Evolutionary conservation across 2,329 filamentous ascomycete species (phyloP).

Genomic region (Davidsoniella neocaledoniae): DNA sequence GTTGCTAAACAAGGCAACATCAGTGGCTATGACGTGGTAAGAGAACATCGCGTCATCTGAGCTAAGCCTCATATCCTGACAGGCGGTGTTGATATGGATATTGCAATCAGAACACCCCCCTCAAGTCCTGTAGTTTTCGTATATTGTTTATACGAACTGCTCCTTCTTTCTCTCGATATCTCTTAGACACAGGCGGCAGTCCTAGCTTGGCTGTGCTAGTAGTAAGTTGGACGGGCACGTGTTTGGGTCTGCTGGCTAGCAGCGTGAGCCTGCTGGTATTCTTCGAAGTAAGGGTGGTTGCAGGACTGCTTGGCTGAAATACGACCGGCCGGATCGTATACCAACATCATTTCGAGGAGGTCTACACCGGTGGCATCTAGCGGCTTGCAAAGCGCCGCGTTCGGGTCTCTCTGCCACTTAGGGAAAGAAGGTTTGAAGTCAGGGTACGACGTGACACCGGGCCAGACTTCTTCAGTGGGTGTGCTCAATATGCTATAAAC

Average conservation of each 20-base stretch:
- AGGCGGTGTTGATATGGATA: too few species aligned
- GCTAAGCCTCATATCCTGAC: too few species aligned
- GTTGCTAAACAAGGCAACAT: too few species aligned
- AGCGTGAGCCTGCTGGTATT: conserved; percentile 8
- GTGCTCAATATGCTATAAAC: conserved; percentile 48
- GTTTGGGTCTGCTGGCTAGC: too few species aligned
- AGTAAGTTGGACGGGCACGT: not conserved
- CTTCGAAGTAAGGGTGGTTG: conserved; percentile 64
- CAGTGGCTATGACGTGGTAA: not conserved
- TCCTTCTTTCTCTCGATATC: too few species aligned
- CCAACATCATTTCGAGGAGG: conserved; percentile 52
- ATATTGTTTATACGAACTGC: too few species aligned
- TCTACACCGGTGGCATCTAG: conserved; percentile 59
- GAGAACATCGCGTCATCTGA: not conserved
- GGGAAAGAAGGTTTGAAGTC: conserved; percentile 89
- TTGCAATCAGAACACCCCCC: too few species aligned
- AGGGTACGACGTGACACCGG: conserved; percentile 83
- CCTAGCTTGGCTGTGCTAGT: not conserved
- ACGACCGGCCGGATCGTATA: conserved; percentile 73
- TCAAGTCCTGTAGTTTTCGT: too few species aligned
- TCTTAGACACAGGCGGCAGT: too few species aligned
- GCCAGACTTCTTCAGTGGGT: conserved; percentile 67
- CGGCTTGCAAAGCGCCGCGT: conserved; percentile 47
- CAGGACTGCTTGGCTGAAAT: conserved; percentile 82
- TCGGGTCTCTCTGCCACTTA: conserved; percentile 65